Base-by-base conservation (phyloP, 2,329 filamentous ascomycete species). In the Ilyonectria robusta region DNA sequence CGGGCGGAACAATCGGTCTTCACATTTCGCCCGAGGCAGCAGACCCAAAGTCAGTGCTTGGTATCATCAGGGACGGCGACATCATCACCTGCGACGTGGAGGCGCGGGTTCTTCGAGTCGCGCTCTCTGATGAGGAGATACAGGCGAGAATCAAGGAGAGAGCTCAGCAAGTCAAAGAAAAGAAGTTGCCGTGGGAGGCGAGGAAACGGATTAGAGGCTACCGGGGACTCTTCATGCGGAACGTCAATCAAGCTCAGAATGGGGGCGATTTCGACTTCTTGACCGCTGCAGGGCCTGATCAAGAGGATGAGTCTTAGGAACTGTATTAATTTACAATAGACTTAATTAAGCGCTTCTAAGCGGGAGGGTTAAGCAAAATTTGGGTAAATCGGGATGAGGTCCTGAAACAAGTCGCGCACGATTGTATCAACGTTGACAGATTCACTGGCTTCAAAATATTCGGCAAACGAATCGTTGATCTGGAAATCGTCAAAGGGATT, bases 11-110 rank as follows among this genome's bases (percentile, higher is more conserved):
- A 63, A 95, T 97, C 70, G 93, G 96, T 0, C 89, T 96, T 6
- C 95, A 98, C 73, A 91, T 97, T 6, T 91, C 91, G 2, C 95
- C 95, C 1, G 95, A 98, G 80, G 94, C 94, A 1, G 94, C 93
- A 0, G 81, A 87, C 33, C 93, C 93, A 0, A 90, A 88, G 11
- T 94, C 93, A 0, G 93, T 94, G 0, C 88, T 98, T 69, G 95
- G 93, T 0, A 81, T 97, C 1, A 89, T 97, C 3, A 80, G 84
- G 66, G 88, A 94, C 67, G 94, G 94, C 0, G 95, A 98, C 79
- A 77, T 90, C 26, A 90, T 98, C 54, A 92, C 89, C 0, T 96
- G 95, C 74, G 92, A 95, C 80, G 90, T 92, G 58, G 92, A 88
- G 46, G 89, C 89, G 69, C 88, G 89, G 59, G 85, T 91, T 81